phyloP scores from a whole-genome alignment of 202 grass and related monocot genomes.

The Sporobolus alterniflorus region DNA sequence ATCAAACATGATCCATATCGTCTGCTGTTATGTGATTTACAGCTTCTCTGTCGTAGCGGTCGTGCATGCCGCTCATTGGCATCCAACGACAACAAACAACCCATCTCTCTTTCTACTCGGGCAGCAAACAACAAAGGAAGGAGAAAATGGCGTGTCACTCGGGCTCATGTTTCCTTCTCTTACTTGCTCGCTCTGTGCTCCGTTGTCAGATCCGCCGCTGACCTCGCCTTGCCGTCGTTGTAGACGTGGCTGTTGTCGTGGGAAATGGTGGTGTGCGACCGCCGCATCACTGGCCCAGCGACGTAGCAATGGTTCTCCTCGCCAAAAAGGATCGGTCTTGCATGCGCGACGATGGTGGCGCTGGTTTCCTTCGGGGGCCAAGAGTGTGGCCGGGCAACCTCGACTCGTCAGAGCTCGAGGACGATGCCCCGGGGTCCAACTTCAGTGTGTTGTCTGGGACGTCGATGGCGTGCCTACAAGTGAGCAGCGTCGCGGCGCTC shows the following conservation, averaged over 20 bases:
- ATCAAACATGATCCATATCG: no score
- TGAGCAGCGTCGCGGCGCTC: constrained; percentile 78
- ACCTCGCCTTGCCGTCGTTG: no score
- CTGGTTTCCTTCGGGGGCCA: constrained; percentile 76
- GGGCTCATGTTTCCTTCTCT: no score
- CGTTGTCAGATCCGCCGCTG: no score
- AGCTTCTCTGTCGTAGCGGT: no score
- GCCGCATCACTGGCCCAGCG: constrained; percentile 69
- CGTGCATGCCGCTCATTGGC: no score
- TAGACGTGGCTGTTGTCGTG: constrained; percentile 38
- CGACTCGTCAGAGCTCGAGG: constrained; percentile 65
- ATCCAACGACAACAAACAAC: no score
- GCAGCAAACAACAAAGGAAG: no score
- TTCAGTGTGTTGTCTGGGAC: constrained; percentile 88
- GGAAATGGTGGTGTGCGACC: constrained; percentile 89
- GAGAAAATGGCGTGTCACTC: no score
- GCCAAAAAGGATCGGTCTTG: constrained; percentile 46
- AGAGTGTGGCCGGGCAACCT: constrained; percentile 74
- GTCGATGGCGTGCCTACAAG: constrained; percentile 88
- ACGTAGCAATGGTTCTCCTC: constrained; percentile 77
- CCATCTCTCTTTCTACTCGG: no score
- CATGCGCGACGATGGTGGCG: constrained; percentile 66
- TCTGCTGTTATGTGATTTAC: no score
- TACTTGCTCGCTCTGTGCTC: no score
- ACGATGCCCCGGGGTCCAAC: constrained; percentile 62